A percentile compares a stretch with the other conserved stretches of the same genome.
Evolutionary conservation across 768 basidiomycete species (phyloP).

Genomic region (Auricularia cornea): DNA sequence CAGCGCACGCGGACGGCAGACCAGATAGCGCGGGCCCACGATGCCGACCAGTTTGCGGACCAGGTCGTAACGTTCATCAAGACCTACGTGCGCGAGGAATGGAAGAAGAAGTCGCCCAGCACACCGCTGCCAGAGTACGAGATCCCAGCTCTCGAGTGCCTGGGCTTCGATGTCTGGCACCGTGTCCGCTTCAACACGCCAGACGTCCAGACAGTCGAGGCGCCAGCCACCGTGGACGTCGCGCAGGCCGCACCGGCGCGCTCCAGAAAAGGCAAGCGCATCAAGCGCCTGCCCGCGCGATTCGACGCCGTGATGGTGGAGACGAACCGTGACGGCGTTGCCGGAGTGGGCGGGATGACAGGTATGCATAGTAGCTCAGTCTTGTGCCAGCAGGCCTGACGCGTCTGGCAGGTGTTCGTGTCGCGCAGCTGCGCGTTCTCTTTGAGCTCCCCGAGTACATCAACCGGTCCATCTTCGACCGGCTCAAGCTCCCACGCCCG

Average conservation of each 20-base stretch:
- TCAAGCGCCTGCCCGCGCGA: conserved; percentile 15
- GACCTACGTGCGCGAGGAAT: neutral
- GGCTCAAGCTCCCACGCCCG: conserved; percentile 3
- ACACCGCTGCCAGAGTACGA: neutral
- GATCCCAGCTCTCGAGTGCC: neutral
- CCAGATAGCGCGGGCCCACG: neutral
- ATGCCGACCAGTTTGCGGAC: neutral
- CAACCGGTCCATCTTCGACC: neutral
- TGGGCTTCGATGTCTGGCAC: neutral
- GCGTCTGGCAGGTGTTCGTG: conserved; percentile 7
- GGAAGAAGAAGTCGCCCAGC: neutral
- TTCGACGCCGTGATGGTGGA: conserved; percentile 31
- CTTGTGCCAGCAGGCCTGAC: neutral
- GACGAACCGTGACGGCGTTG: conserved; percentile 1
- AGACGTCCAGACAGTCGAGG: neutral
- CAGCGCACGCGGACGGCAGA: neutral
- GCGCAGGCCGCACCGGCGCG: neutral
- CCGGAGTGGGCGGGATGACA: conserved; percentile 14
- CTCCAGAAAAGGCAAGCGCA: neutral
- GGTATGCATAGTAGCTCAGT: neutral
- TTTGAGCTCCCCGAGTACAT: conserved; percentile 8
- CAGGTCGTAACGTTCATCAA: neutral
- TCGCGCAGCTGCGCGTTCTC: conserved; percentile 11
- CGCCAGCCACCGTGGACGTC: neutral
- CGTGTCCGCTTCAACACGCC: neutral